phyloP scores from a whole-genome alignment of 192 early-diverging fungal genomes.

The Coemansia sp. region DNA sequence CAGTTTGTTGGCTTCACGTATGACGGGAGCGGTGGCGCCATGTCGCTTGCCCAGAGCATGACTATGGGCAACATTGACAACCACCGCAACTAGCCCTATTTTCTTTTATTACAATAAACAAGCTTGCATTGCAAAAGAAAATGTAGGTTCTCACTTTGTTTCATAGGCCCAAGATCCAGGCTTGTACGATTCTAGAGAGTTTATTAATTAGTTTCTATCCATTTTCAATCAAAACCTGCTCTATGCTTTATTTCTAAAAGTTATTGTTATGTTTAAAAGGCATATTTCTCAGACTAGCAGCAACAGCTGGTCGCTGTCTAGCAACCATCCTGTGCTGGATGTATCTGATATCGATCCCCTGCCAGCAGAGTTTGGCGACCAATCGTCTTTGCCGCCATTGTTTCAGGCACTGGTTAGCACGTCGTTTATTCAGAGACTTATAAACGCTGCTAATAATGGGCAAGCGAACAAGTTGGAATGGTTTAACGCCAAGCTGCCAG shows the following conservation, averaged over 20 bases:
- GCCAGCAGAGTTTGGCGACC: conserved; percentile 17
- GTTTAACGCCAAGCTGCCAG: conserved; percentile 24
- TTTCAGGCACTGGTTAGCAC: conserved; percentile 21
- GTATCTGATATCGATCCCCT: conserved; percentile 29
- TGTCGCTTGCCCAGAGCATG: conserved; percentile 61
- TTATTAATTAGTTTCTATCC: neutral
- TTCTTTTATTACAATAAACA: neutral
- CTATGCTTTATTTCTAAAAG: neutral
- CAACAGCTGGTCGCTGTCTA: conserved; percentile 22
- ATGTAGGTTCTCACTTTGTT: neutral
- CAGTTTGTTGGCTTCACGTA: conserved; percentile 97
- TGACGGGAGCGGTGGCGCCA: conserved; percentile 71
- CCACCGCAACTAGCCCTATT: conserved; percentile 29
- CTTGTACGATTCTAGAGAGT: neutral
- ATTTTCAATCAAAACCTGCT: neutral
- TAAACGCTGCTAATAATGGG: conserved; percentile 7
- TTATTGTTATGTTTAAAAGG: conserved; percentile 20
- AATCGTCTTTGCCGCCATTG: conserved; percentile 20
- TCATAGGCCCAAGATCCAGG: neutral
- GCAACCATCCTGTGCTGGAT: conserved; percentile 22
- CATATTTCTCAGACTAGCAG: conserved; percentile 1
- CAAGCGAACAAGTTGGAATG: conserved; percentile 20
- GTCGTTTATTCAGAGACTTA: conserved; percentile 25
- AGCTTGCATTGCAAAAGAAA: neutral
- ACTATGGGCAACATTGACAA: conserved; percentile 53